These are phyloP conservation scores for Coemansia sp. DNA, from an alignment of 192 early-diverging fungal genomes.

Conservation along the genomic window DNA sequence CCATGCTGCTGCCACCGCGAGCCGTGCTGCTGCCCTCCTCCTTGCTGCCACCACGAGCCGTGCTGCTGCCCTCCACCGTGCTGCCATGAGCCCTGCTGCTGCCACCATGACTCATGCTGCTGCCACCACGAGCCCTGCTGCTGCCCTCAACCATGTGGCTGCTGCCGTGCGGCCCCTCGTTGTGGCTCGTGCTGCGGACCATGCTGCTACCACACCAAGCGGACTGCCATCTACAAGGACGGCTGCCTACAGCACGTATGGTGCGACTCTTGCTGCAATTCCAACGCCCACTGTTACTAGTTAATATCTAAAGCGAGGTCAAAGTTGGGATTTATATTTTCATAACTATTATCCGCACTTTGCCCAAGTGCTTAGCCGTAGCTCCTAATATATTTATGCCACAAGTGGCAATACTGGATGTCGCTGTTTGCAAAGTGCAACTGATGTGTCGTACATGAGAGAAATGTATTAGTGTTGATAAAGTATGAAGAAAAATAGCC, in stretches of 20 bases:
- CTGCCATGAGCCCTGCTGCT: conserved; percentile 35
- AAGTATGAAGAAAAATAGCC: no score
- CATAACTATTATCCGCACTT: neutral
- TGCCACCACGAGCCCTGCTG: conserved; percentile 35
- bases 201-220: conserved; percentile 43
- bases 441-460: no score
- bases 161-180: conserved; percentile 8
- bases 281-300: conserved; percentile 36
- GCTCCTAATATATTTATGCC: no score
- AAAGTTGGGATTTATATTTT: neutral
- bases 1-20: conserved; percentile 23
- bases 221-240: conserved; percentile 46
- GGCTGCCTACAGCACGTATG: conserved; percentile 54
- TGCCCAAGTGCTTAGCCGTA: no score
- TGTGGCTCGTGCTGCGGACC: conserved; percentile 28
- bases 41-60: conserved; percentile 13
- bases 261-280: conserved; percentile 56
- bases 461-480: no score
- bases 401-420: no score
- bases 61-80: conserved; percentile 27
- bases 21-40: conserved; percentile 11
- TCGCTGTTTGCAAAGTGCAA: no score
- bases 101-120: conserved; percentile 24
- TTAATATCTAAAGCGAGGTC: neutral
- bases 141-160: conserved; percentile 27